Evolutionary conservation across 169 alveolate genomes (phyloP), one percentile per base, ranked within the genome.

Genomic region (Plasmodium yoelii): DNA sequence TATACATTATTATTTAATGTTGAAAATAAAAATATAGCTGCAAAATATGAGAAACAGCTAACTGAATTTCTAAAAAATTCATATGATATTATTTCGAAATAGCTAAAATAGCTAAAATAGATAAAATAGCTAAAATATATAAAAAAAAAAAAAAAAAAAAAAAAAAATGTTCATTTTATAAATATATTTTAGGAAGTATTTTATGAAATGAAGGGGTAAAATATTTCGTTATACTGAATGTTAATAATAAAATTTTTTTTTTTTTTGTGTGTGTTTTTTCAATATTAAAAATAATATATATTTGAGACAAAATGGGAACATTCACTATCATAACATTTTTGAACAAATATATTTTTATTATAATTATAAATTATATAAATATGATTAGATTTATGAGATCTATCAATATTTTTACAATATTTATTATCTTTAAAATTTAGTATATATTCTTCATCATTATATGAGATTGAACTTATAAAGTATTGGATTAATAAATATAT

Each of bases 321-420:
- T 6, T 86, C 91, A 53, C 55, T 69, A 56, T 86, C 91, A 18
- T 69, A 64, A 60, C 91, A 86, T 61, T 86, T 86, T 59, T 86
- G 91, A 34, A 86, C 87, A 42, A 86, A 86, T 26, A 86, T 19
- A 15, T 86, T 86, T 44, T 70, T 60, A 12, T 28, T 42, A 60
- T 63, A 63, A 64, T 86, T 86, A 69, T 69, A 86, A 86, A 86
- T 73, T 1, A 86, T 19, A 39, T 86, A 86, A 44, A 86, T 86
- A 55, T 86, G 91, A 86, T 86, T 86, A 13, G 91, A 86, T 70
- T 86, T 86, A 39, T 86, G 91, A 47, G 87, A 60, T 5, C 47
- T 51, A 26, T 70, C 71, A 47, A 69, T 86, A 70, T 86, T 86
- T 86, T 71, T 86, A 55, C 91, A 86, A 19, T 44, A 86, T 59